Base-by-base conservation (phyloP, 148 eudicot genomes). In the Salicornia ramosissima region DNA sequence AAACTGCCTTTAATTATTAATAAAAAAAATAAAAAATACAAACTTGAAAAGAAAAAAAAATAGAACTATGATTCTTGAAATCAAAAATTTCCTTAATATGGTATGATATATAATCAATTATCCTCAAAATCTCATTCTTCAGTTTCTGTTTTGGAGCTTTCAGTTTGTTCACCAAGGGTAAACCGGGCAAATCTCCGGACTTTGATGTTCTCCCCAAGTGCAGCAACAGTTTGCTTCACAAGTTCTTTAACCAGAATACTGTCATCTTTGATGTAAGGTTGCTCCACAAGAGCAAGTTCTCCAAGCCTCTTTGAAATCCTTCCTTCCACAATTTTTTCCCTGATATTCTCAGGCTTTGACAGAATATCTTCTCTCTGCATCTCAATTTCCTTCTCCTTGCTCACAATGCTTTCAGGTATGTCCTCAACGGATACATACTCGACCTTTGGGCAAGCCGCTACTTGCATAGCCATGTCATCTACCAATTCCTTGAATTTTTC, bases 401-500 rank as follows among this genome's bases (percentile, higher is more conserved):
- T 77, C 67, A 76, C 82, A 30, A 83, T 61, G 74, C 79, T 78
- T 71, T 83, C 86, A 0, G 97, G 93, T 52, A 95, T 79, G 33
- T 91, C 90, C 55, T 95, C 97, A 18, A 86, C 72, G 0, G 97
- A 87, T 29, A 91, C 96, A 66, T 83, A 83, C 79, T 81, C 80
- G 43, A 95, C 99, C 34, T 80, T 89, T 36, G 91, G 92, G 77
- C 93, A 84, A 43, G 99, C 99, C 19, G 80, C 99, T 11, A 87
- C 90, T 80, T 95, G 99, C 99, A 91, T 95, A n/a, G 99, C 99
- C 13, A 95, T 83, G 71, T 95, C 97, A 67, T 91, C 96, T 18
- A 90, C 99, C 66, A 95, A 58, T 70, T 87, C 91, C 79, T 91
- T 95, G 77, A 95, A 95, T 3, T 78, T 85, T 67, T 95, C 90